phyloP scores from a whole-genome alignment of 2,329 filamentous ascomycete species.

The Exophiala alcalophila region DNA sequence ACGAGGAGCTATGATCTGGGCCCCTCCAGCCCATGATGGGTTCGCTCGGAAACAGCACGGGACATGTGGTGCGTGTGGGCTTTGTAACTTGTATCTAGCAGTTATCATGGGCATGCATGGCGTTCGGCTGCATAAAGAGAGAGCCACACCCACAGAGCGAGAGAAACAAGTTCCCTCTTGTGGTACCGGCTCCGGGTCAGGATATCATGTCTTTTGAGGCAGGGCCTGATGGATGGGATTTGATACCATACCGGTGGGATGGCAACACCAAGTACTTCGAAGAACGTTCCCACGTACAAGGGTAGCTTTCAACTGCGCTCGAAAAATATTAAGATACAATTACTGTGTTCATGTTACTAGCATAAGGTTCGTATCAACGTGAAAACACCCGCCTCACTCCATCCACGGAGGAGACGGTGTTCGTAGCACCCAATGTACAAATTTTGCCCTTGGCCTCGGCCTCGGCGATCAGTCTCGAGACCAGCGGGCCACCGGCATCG shows the following conservation, averaged over 20 bases:
- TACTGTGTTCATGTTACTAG: background rate
- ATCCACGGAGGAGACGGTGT: constrained; percentile 24
- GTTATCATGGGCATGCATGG: constrained; percentile 16
- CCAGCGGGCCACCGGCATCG: constrained; percentile 49
- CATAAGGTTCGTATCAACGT: constrained; percentile 13
- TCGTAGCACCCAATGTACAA: constrained; percentile 38
- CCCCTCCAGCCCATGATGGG: no score
- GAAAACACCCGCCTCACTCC: constrained; percentile 38
- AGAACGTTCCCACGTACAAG: background rate
- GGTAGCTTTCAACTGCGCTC: background rate
- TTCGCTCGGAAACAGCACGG: background rate
- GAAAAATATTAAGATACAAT: background rate
- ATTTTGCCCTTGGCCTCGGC: constrained; percentile 34
- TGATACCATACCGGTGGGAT: no score
- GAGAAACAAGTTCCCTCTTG: no score
- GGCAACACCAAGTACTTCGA: background rate
- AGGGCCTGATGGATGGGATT: no score
- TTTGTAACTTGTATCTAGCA: constrained; percentile 24
- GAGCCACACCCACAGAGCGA: no score
- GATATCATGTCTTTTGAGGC: no score
- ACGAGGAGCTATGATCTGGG: constrained; percentile 56
- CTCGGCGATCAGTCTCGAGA: constrained; percentile 47
- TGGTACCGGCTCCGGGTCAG: constrained; percentile 1
- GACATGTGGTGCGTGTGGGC: background rate
- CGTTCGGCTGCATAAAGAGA: constrained; percentile 12